Evolutionary conservation across 148 eudicot genomes (phyloP).

Genomic region (Rhododendron ovatum): DNA sequence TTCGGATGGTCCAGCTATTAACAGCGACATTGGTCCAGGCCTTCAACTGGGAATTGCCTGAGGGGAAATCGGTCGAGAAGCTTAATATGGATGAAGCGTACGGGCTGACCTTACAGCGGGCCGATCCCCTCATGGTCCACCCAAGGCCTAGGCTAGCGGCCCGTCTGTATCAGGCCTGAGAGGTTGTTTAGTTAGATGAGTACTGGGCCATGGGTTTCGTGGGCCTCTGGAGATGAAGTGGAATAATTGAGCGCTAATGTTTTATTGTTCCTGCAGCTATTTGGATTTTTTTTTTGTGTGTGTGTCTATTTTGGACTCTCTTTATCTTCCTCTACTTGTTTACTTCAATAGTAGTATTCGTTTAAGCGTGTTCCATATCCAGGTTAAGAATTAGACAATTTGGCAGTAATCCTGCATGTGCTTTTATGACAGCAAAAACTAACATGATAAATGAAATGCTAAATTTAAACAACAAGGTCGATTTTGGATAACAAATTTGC

Average conservation of each 20-base stretch:
- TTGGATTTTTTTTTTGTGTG: too few species aligned
- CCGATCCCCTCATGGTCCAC: constrained; percentile 60
- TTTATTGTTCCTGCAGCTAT: neutral
- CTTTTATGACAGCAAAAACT: too few species aligned
- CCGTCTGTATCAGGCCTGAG: constrained; percentile 21
- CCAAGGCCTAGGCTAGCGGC: constrained; percentile 53
- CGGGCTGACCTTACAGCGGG: constrained; percentile 84
- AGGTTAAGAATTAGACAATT: too few species aligned
- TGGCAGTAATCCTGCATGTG: too few species aligned
- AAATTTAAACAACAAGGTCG: too few species aligned
- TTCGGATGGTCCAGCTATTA: constrained; percentile 73
- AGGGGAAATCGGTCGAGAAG: constrained; percentile 42
- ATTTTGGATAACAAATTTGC: too few species aligned
- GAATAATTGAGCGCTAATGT: neutral
- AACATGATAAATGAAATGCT: too few species aligned
- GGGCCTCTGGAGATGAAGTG: neutral
- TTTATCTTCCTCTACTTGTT: too few species aligned
- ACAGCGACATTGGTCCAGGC: constrained; percentile 67
- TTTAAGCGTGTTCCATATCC: too few species aligned
- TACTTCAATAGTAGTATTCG: too few species aligned
- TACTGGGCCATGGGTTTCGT: neutral
- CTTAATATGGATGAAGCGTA: constrained; percentile 87
- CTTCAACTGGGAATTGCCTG: constrained; percentile 54
- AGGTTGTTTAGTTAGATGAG: neutral
- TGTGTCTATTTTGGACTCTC: neutral